A percentile compares a stretch with the other conserved stretches of the same genome.
Evolutionary conservation across 2,329 filamentous ascomycete species (phyloP).

Genomic region (Aspergillus sp.): DNA sequence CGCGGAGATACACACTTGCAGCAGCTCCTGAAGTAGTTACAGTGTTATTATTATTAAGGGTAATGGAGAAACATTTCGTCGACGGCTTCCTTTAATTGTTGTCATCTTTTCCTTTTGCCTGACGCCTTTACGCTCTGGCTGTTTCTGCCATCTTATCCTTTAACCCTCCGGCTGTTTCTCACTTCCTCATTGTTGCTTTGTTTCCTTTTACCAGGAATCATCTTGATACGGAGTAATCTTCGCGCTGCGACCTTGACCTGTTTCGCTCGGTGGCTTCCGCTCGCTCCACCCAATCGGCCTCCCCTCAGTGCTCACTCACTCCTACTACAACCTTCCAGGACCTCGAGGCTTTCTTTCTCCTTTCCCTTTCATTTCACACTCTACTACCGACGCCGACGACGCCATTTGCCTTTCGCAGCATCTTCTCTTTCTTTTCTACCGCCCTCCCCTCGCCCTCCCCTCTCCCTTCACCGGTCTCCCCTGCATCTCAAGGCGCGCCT

Average conservation of each 20-base stretch:
- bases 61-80: constrained; percentile 2
- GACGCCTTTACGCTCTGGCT: constrained; percentile 5
- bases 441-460: constrained; percentile 13
- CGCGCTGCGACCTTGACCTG: constrained; percentile 25
- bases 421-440: constrained; percentile 17
- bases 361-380: constrained; percentile 16
- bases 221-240: constrained; percentile 24
- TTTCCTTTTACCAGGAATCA: background rate
- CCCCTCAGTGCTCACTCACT: too few relatives aligned
- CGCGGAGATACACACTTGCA: background rate
- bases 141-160: constrained; percentile 12
- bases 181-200: constrained; percentile 3
- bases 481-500: constrained; percentile 39
- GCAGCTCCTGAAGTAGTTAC: background rate
- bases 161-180: constrained; percentile 1
- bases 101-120: background rate
- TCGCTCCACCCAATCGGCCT: constrained; percentile 31
- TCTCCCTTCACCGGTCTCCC: constrained; percentile 20
- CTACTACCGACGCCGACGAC: constrained; percentile 10
- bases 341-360: background rate
- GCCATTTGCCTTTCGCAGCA: constrained; percentile 15
- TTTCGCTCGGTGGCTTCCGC: constrained; percentile 34
- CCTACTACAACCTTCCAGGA: too few relatives aligned
- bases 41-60: background rate
- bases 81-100: background rate